Evolutionary conservation across 2,329 filamentous ascomycete genomes (phyloP).

Genomic region (Cordyceps cicadae): DNA sequence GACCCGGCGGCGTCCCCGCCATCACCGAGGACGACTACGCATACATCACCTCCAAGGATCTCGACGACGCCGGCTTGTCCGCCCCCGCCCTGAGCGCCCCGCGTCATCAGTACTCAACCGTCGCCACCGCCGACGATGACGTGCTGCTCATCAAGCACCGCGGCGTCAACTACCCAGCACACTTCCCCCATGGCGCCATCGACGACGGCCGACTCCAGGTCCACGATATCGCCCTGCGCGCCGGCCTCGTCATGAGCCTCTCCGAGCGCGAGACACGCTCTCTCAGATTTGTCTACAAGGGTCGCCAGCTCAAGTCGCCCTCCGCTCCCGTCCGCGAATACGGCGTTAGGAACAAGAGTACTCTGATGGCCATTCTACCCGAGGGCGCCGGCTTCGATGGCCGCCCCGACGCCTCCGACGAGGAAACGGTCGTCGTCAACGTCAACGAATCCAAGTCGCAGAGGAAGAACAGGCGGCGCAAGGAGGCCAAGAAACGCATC

Average conservation of each 20-base stretch:
- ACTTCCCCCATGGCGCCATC: slow-evolving; percentile 69
- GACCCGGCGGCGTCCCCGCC: slow-evolving; percentile 43
- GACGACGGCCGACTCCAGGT: slow-evolving; percentile 63
- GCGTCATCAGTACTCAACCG: slow-evolving; percentile 31
- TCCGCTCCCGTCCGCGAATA: slow-evolving; percentile 50
- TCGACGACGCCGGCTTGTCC: slow-evolving; percentile 39
- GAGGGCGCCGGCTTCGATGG: slow-evolving; percentile 25
- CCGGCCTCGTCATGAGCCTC: slow-evolving; percentile 57
- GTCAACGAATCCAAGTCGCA: slow-evolving; percentile 33
- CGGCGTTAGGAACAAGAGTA: slow-evolving; percentile 52
- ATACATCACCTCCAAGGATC: slow-evolving; percentile 73
- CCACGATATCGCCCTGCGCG: slow-evolving; percentile 57
- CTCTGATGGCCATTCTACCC: slow-evolving; percentile 43
- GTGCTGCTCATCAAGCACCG: slow-evolving; percentile 62
- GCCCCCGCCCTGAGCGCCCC: slow-evolving; percentile 13
- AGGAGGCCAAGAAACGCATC: slow-evolving; percentile 33
- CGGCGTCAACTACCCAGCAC: slow-evolving; percentile 56
- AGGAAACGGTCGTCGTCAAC: slow-evolving; percentile 37
- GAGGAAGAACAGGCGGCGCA: slow-evolving; percentile 29
- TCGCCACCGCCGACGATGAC: slow-evolving; percentile 49
- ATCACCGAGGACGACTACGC: slow-evolving; percentile 71
- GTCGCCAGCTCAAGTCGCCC: slow-evolving; percentile 59
- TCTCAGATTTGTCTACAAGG: slow-evolving; percentile 67
- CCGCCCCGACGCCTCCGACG: slow-evolving; percentile 31
- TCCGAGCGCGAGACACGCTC: slow-evolving; percentile 41